A percentile compares a stretch with the other conserved stretches of the same genome.
Conservation (phyloP, 768 basidiomycete species). For the Boletus tomentosulus region DNA sequence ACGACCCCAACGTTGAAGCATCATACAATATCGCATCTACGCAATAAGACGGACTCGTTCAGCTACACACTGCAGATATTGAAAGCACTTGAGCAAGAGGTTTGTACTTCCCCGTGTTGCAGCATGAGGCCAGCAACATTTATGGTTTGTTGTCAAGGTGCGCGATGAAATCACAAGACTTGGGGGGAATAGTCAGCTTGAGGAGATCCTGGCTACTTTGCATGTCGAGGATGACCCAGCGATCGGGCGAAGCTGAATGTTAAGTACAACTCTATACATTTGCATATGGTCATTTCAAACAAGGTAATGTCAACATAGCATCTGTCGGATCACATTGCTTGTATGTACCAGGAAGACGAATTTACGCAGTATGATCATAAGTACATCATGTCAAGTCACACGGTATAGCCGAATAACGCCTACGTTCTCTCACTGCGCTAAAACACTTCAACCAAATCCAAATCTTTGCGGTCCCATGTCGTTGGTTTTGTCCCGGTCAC, state of each 20-base stretch:
- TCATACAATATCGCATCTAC: conserved; percentile 78
- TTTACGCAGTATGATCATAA: no score
- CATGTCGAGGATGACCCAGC: conserved; percentile 33
- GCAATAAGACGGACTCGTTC: conserved; percentile 73
- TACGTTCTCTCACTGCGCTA: no score
- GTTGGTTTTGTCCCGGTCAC: background rate
- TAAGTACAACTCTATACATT: no score
- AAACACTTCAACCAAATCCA: no score
- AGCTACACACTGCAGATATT: conserved; percentile 78
- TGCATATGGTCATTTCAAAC: no score
- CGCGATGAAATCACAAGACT: conserved; percentile 62
- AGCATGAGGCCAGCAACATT: background rate
- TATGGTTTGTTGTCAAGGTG: conserved; percentile 30
- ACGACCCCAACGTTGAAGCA: conserved; percentile 77
- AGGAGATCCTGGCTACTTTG: conserved; percentile 52
- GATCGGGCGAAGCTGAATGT: background rate
- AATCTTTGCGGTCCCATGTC: background rate
- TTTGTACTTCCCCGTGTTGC: conserved; percentile 1
- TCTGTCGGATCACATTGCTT: no score
- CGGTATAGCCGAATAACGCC: no score
- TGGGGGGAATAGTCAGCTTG: conserved; percentile 71
- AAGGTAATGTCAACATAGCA: no score
- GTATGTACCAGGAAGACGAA: no score
- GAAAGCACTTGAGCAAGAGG: conserved; percentile 57
- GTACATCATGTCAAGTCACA: no score